These are phyloP conservation scores for Penicillium fimorum DNA, from an alignment of 495 filamentous ascomycete genomes.

Conservation along the genomic window DNA sequence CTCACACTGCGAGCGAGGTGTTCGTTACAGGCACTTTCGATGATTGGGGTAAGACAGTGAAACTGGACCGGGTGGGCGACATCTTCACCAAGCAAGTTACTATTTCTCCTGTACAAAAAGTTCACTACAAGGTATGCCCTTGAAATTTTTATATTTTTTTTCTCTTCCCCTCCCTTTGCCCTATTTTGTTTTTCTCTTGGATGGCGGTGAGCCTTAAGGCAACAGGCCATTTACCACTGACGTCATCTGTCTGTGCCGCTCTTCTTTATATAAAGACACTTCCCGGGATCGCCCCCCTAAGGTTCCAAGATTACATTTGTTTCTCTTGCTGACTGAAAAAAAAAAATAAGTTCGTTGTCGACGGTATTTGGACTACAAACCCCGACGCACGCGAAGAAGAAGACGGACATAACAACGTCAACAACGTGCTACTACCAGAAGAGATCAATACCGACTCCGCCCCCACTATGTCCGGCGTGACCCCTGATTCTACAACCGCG, in stretches of 20 bases:
- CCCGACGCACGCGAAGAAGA: slow-evolving; percentile 72
- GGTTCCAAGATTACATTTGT: background rate
- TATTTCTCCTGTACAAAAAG: slow-evolving; percentile 64
- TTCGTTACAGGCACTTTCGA: slow-evolving; percentile 96
- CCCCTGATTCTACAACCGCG: slow-evolving; percentile 73
- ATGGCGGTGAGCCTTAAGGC: slow-evolving; percentile 25
- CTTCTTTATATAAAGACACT: slow-evolving; percentile 11
- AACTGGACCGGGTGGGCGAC: slow-evolving; percentile 70
- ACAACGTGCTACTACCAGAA: slow-evolving; percentile 81
- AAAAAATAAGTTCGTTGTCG: slow-evolving; percentile 76
- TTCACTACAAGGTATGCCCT: slow-evolving; percentile 74
- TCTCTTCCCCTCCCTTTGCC: slow-evolving; percentile 7
- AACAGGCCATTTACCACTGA: slow-evolving; percentile 22
- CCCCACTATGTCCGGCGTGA: slow-evolving; percentile 65
- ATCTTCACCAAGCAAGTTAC: slow-evolving; percentile 75
- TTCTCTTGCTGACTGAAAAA: slow-evolving; percentile 15
- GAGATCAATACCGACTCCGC: slow-evolving; percentile 53
- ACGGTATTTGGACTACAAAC: slow-evolving; percentile 82
- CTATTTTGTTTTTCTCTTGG: slow-evolving; percentile 4
- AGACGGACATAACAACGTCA: slow-evolving; percentile 75
- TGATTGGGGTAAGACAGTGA: slow-evolving; percentile 81
- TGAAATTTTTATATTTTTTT: slow-evolving; percentile 9
- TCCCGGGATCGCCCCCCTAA: background rate
- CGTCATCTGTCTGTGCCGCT: slow-evolving; percentile 27
- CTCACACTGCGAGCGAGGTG: slow-evolving; percentile 75